A percentile compares a stretch with the other conserved stretches of the same genome.
Conservation (phyloP, 306 rosid species). For the Mucuna pruriens region DNA sequence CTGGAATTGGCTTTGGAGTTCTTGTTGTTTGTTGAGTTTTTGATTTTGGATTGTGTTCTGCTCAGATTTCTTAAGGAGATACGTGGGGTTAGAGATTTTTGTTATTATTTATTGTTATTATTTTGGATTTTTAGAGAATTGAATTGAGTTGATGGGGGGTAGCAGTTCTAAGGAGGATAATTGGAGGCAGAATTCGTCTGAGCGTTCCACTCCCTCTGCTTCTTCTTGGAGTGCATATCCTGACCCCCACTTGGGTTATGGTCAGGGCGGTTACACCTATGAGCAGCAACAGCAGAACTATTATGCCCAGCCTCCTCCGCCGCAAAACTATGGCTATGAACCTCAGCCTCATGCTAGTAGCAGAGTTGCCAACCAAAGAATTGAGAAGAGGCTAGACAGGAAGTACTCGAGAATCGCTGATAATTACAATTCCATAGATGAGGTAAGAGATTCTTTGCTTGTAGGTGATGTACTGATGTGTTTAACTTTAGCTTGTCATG, state of each 20-base stretch:
- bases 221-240: constrained; percentile 50
- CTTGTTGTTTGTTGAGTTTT: background rate
- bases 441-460: constrained; percentile 56
- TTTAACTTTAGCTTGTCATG: constrained; percentile 14
- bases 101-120: constrained; percentile 4
- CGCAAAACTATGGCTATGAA: constrained; percentile 45
- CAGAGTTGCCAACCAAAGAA: constrained; percentile 28
- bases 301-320: constrained; percentile 47
- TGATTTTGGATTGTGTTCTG: constrained; percentile 38
- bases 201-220: constrained; percentile 47
- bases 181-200: constrained; percentile 53
- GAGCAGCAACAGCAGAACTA: constrained; percentile 53
- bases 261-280: constrained; percentile 53
- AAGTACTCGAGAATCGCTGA: constrained; percentile 86
- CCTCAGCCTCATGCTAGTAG: constrained; percentile 40
- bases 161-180: constrained; percentile 61
- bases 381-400: constrained; percentile 60
- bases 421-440: constrained; percentile 68
- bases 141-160: constrained; percentile 74
- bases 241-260: constrained; percentile 46
- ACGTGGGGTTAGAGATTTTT: background rate
- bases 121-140: constrained; percentile 39
- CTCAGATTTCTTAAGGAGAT: constrained; percentile 33
- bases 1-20: constrained; percentile 26
- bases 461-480: background rate